Evolutionary conservation across 345 rosid species (phyloP).

Genomic region (Reutealis trisperma): DNA sequence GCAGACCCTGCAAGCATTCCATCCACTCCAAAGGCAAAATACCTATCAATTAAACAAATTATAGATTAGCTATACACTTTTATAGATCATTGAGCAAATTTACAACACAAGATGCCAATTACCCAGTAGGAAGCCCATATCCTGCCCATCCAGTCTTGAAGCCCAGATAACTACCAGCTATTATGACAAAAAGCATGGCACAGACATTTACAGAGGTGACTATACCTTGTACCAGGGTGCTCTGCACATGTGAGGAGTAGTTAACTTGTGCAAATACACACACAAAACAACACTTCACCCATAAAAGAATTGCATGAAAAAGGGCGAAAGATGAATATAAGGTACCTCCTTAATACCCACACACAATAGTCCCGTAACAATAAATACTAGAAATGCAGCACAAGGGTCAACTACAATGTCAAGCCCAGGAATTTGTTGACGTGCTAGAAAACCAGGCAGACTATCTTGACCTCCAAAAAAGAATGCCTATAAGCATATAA

Average conservation of each 20-base stretch:
- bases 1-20: conserved; percentile 99
- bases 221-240: conserved; percentile 79
- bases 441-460: conserved; percentile 73
- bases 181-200: conserved; percentile 78
- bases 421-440: conserved; percentile 81
- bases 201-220: conserved; percentile 78
- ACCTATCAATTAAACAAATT: conserved; percentile 40
- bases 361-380: conserved; percentile 89
- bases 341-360: conserved; percentile 95
- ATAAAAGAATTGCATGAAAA: background rate
- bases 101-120: conserved; percentile 24
- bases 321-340: background rate
- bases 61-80: conserved; percentile 3
- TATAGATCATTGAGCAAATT: conserved; percentile 1
- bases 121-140: conserved; percentile 92
- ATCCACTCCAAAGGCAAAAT: conserved; percentile 87
- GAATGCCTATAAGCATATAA: conserved; percentile 54
- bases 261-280: background rate
- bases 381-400: conserved; percentile 73
- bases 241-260: conserved; percentile 47
- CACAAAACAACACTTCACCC: background rate
- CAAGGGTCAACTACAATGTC: conserved; percentile 89
- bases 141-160: conserved; percentile 93
- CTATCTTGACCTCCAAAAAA: conserved; percentile 84
- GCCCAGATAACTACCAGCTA: conserved; percentile 85